These are phyloP conservation scores for Diaporthe citrichinensis DNA, from an alignment of 2,329 filamentous ascomycete genomes.

Conservation along the genomic window DNA sequence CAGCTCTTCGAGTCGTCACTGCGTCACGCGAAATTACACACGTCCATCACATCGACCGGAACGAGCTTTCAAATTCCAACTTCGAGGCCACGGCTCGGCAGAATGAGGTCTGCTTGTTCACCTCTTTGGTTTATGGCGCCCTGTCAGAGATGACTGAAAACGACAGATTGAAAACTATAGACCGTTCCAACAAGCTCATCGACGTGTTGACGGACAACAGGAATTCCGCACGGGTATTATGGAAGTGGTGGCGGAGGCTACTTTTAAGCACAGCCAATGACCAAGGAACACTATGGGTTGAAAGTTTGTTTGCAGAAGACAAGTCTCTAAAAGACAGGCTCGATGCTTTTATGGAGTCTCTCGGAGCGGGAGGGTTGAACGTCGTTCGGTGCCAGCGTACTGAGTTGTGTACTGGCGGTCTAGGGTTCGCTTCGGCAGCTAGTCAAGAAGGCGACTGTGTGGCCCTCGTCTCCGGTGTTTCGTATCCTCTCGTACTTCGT, in stretches of 20 bases:
- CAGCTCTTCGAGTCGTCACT: background rate
- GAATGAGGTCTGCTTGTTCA: background rate
- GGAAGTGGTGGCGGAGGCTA: background rate
- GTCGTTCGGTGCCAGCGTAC: background rate
- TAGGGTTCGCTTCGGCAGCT: background rate
- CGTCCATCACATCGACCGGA: background rate
- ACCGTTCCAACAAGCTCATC: background rate
- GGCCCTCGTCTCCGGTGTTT: background rate
- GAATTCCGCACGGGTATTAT: background rate
- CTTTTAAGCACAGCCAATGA: background rate
- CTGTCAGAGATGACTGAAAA: background rate
- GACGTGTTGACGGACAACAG: accelerated
- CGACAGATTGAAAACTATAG: background rate
- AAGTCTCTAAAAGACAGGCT: background rate
- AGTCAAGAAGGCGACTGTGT: background rate
- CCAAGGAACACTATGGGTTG: background rate
- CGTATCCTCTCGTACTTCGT: background rate
- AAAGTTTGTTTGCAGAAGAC: background rate
- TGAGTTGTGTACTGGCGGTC: background rate
- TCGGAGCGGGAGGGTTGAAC: background rate
- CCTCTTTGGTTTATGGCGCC: background rate
- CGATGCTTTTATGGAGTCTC: background rate
- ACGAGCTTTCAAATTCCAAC: background rate
- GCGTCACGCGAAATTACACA: background rate
- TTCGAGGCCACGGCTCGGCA: background rate